Evolutionary conservation across 495 filamentous ascomycete species (phyloP).

Genomic region (Aspergillus steynii): DNA sequence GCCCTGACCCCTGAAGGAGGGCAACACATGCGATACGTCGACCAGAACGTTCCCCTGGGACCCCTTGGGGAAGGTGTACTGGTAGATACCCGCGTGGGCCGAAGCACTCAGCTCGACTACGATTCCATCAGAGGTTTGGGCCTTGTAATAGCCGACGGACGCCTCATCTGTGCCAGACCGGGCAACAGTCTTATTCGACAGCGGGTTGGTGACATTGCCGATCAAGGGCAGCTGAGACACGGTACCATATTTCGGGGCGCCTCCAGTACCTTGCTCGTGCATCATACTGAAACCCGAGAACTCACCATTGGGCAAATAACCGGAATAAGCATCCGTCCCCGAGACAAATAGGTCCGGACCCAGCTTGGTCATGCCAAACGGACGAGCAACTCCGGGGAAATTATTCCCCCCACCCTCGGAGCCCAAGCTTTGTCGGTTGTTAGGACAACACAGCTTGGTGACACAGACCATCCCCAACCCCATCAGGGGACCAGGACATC

Average conservation of each 20-base stretch:
- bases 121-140: conserved; percentile 53
- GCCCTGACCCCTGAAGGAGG: conserved; percentile 59
- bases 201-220: conserved; percentile 54
- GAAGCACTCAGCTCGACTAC: conserved; percentile 61
- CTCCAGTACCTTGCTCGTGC: conserved; percentile 75
- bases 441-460: not conserved
- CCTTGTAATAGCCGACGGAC: conserved; percentile 65
- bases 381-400: conserved; percentile 65
- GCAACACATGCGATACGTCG: conserved; percentile 71
- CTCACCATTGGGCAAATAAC: conserved; percentile 57
- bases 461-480: not conserved
- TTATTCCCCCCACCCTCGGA: conserved; percentile 61
- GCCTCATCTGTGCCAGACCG: conserved; percentile 52
- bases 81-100: conserved; percentile 62
- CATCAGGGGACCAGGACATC: not conserved
- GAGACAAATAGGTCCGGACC: conserved; percentile 57
- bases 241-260: conserved; percentile 71
- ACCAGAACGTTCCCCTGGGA: conserved; percentile 55
- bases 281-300: conserved; percentile 72
- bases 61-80: conserved; percentile 57
- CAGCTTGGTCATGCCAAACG: conserved; percentile 71
- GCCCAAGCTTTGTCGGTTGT: conserved; percentile 27
- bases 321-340: conserved; percentile 64
- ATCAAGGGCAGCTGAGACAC: conserved; percentile 65
- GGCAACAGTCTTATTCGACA: conserved; percentile 55